A percentile compares a stretch with the other conserved stretches of the same genome.
phyloP scores from a whole-genome alignment of 2,329 filamentous ascomycete genomes.

The Cladosporium sp. region DNA sequence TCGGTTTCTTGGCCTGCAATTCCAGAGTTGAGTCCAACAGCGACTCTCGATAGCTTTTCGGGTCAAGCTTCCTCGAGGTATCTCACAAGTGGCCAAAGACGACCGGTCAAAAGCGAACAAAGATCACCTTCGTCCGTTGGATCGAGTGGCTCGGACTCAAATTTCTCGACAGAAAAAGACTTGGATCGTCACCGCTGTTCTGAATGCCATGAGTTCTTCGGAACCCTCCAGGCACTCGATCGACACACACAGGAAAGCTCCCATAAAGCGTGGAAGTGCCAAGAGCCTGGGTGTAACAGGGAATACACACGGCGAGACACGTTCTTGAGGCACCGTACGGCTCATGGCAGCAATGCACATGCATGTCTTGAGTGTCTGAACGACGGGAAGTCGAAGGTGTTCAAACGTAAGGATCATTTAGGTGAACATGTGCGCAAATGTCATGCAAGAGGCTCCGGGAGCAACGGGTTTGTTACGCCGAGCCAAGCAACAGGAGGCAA shows the following conservation, averaged over 20 bases:
- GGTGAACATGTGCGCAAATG: conserved; percentile 4
- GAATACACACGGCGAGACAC: conserved; percentile 1
- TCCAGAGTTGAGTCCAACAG: no score
- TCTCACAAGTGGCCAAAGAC: no score
- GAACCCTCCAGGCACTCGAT: background rate
- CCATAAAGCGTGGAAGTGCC: conserved; percentile 7
- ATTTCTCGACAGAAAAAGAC: no score
- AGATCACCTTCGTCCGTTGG: no score
- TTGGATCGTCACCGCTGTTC: background rate
- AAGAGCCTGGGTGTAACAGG: background rate
- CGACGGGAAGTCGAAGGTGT: background rate
- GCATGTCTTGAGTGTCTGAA: background rate
- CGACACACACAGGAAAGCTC: background rate
- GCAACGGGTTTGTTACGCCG: background rate
- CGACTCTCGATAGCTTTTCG: no score
- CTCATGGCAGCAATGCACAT: background rate
- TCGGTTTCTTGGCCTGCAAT: no score
- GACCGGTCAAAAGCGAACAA: no score
- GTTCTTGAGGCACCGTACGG: background rate
- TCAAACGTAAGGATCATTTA: conserved; percentile 3
- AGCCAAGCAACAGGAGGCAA: background rate
- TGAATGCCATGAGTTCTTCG: background rate
- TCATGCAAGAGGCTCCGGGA: background rate
- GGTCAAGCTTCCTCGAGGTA: no score
- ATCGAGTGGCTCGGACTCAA: no score